phyloP scores from a whole-genome alignment of 2,329 filamentous ascomycete genomes.

The Talaromyces sp. region DNA sequence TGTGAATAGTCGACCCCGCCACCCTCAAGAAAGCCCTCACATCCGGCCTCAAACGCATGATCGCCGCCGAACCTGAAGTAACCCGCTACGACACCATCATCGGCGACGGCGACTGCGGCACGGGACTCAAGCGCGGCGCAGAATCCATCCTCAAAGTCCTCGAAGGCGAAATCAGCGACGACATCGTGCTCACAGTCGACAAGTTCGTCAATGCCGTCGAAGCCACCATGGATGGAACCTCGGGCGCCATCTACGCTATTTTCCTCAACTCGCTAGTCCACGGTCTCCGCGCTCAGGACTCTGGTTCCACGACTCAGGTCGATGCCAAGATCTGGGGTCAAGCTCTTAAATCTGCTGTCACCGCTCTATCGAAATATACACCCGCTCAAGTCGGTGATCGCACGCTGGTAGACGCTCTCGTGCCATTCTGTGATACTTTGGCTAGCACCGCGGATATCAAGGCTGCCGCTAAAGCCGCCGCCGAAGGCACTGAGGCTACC shows the following conservation, averaged over 20 bases:
- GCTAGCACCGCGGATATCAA: conserved; percentile 63
- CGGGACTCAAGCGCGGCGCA: conserved; percentile 81
- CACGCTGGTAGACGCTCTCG: conserved; percentile 84
- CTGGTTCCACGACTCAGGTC: conserved; percentile 43
- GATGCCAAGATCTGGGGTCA: conserved; percentile 59
- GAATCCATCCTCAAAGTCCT: conserved; percentile 57
- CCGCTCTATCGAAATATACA: conserved; percentile 76
- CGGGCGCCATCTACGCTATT: conserved; percentile 78
- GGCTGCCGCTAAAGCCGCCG: conserved; percentile 72
- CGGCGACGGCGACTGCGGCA: conserved; percentile 87
- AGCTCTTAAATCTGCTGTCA: conserved; percentile 69
- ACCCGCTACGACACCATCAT: conserved; percentile 75
- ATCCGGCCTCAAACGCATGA: conserved; percentile 58
- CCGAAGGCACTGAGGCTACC: conserved; percentile 74
- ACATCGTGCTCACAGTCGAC: conserved; percentile 60
- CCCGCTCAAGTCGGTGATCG: conserved; percentile 85
- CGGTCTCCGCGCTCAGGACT: conserved; percentile 58
- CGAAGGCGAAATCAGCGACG: conserved; percentile 45
- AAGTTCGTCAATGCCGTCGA: conserved; percentile 65
- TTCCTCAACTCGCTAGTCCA: conserved; percentile 83
- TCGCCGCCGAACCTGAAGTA: conserved; percentile 63
- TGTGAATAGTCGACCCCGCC: conserved; percentile 45
- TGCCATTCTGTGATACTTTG: conserved; percentile 79
- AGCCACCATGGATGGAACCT: conserved; percentile 71
- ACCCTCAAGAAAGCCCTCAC: conserved; percentile 55